phyloP scores from a whole-genome alignment of 306 rosid genomes.

The Astragalus membranaceus region DNA sequence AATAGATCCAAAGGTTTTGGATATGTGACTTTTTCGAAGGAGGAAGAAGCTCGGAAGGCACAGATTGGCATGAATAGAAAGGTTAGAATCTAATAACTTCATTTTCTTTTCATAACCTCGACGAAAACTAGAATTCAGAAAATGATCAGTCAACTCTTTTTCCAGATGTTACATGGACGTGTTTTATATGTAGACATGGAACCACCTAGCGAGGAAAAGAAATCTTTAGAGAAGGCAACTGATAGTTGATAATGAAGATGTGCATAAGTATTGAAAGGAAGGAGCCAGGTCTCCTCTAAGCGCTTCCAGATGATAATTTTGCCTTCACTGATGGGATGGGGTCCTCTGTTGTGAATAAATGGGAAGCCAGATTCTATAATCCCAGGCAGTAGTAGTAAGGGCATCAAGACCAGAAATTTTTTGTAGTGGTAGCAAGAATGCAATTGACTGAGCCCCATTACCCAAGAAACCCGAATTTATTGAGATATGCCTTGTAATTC shows the following conservation, averaged over 20 bases:
- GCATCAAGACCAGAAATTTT: too few relatives aligned
- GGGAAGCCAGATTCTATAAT: too few relatives aligned
- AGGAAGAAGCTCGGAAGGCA: slow-evolving; percentile 28
- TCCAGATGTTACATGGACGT: slow-evolving; percentile 26
- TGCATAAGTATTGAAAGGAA: neutral
- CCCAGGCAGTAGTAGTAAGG: too few relatives aligned
- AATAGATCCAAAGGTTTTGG: slow-evolving; percentile 29
- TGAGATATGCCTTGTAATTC: too few relatives aligned
- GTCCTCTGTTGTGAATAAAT: too few relatives aligned
- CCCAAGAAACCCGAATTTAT: too few relatives aligned
- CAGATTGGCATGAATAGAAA: slow-evolving; percentile 24
- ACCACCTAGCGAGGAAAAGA: neutral
- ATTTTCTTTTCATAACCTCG: neutral
- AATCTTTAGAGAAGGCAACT: neutral
- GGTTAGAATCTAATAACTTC: neutral
- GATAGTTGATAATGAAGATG: neutral
- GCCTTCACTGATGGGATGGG: neutral
- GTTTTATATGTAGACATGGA: slow-evolving; percentile 22
- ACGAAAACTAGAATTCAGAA: neutral
- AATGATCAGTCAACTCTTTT: neutral
- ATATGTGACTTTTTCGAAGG: slow-evolving; percentile 25
- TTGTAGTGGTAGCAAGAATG: too few relatives aligned
- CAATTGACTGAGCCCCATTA: too few relatives aligned
- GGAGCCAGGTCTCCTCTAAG: neutral
- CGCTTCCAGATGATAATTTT: neutral